Percentiles rank a stretch among this genome's conserved stretches.
Conservation (phyloP, 768 basidiomycete genomes). For the Lactifluus echinatus region DNA sequence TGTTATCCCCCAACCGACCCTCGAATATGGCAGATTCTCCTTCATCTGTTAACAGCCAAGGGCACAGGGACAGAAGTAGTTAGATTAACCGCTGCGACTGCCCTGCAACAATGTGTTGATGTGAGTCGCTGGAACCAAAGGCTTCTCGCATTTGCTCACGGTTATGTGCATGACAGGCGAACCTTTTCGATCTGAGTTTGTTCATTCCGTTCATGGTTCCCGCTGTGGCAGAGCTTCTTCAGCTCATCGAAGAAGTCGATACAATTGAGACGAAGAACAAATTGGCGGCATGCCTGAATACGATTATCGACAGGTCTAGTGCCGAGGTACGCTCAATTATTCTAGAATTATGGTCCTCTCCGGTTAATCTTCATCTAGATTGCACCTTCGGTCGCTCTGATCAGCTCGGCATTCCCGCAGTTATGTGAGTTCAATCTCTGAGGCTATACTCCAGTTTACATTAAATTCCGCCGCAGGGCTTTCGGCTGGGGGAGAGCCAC, state of each 20-base stretch:
- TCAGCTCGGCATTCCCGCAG: slow-evolving; percentile 56
- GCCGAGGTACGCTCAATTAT: slow-evolving; percentile 25
- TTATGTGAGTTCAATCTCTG: slow-evolving; percentile 49
- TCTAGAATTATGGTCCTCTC: background rate
- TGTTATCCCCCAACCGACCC: slow-evolving; percentile 51
- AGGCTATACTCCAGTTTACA: slow-evolving; percentile 13
- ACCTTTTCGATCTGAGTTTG: slow-evolving; percentile 49
- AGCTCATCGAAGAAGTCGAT: slow-evolving; percentile 62
- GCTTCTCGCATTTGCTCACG: background rate
- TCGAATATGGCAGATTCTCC: slow-evolving; percentile 71
- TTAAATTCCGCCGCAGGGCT: slow-evolving; percentile 43
- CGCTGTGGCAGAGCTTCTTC: slow-evolving; percentile 57
- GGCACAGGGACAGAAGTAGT: slow-evolving; percentile 79
- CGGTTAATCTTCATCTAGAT: slow-evolving; percentile 39
- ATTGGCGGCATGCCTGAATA: slow-evolving; percentile 60
- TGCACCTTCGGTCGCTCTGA: slow-evolving; percentile 49
- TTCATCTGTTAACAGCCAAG: slow-evolving; percentile 64
- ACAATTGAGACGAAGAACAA: slow-evolving; percentile 70
- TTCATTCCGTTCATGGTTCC: slow-evolving; percentile 65
- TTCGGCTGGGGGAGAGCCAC: slow-evolving; percentile 54
- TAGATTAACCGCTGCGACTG: slow-evolving; percentile 72
- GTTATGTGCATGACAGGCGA: slow-evolving; percentile 35
- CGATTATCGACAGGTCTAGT: slow-evolving; percentile 49
- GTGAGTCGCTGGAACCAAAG: slow-evolving; percentile 42
- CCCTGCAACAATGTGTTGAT: slow-evolving; percentile 76